Percentiles rank a stretch among this genome's conserved stretches.
These are phyloP conservation scores for Leccinum subrobustum DNA, from an alignment of 1,284 basidiomycete genomes.

Conservation along the genomic window DNA sequence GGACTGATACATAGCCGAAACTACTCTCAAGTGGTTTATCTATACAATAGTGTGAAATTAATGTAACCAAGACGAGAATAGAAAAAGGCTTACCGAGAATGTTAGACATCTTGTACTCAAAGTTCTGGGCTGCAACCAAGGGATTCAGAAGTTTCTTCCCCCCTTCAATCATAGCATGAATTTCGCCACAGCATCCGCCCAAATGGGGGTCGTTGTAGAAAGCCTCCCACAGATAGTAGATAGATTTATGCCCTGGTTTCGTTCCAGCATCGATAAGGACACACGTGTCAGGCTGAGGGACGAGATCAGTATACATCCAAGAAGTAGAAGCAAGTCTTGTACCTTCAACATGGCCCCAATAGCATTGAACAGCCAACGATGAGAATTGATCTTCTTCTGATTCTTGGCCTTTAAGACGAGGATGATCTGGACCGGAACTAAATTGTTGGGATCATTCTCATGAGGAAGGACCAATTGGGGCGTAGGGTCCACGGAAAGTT, in stretches of 20 bases:
- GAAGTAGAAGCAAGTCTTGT: conserved; percentile 9
- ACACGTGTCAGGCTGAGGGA: conserved; percentile 80
- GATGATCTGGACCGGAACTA: conserved; percentile 95
- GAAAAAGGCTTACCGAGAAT: conserved; percentile 67
- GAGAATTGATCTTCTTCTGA: conserved; percentile 96
- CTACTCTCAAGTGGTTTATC: conserved; percentile 93
- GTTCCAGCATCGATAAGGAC: conserved; percentile 94
- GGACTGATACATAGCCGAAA: conserved; percentile 94
- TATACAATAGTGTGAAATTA: conserved; percentile 25
- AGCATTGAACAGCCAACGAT: conserved; percentile 98
- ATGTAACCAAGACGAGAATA: neutral
- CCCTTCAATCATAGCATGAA: conserved; percentile 92
- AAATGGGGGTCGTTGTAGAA: conserved; percentile 77
- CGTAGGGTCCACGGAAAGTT: conserved; percentile 86
- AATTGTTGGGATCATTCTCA: conserved; percentile 83
- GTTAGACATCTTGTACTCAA: conserved; percentile 98
- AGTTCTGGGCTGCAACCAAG: conserved; percentile 93
- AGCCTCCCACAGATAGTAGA: conserved; percentile 97
- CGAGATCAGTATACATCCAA: conserved; percentile 1
- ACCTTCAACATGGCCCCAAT: conserved; percentile 83
- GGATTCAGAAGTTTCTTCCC: conserved; percentile 94
- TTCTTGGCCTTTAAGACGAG: conserved; percentile 96
- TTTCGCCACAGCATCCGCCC: conserved; percentile 88
- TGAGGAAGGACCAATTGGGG: conserved; percentile 91
- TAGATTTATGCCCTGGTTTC: conserved; percentile 93